phyloP scores from a whole-genome alignment of 805 yeast species.

The Schwanniomyces sp. region DNA sequence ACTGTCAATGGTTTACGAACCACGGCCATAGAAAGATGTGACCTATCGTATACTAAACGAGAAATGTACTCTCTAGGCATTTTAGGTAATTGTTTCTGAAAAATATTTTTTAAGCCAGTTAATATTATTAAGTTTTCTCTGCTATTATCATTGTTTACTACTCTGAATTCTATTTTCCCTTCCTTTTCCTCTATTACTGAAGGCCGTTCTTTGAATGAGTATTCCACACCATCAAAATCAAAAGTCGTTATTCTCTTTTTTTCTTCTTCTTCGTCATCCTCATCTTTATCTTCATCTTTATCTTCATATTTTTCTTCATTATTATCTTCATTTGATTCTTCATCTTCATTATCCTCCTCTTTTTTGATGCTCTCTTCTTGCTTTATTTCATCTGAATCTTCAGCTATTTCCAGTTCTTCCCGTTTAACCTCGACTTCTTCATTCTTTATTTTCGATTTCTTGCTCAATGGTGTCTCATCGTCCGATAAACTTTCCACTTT shows the following conservation, averaged over 20 bases:
- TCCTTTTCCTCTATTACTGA: constrained; percentile 93
- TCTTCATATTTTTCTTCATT: constrained; percentile 29
- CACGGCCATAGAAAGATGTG: constrained; percentile 94
- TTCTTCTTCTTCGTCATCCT: constrained; percentile 44
- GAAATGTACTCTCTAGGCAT: constrained; percentile 98
- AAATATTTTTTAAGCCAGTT: constrained; percentile 93
- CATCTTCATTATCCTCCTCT: constrained; percentile 27
- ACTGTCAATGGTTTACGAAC: constrained; percentile 91
- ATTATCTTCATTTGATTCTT: constrained; percentile 19
- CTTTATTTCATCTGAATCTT: constrained; percentile 13
- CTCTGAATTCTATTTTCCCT: constrained; percentile 91
- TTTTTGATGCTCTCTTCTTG: constrained; percentile 14
- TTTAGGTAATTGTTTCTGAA: constrained; percentile 95
- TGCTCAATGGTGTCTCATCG: constrained; percentile 22
- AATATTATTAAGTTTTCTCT: constrained; percentile 85
- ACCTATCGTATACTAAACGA: constrained; percentile 88
- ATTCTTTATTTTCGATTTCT: constrained; percentile 19
- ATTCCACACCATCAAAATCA: constrained; percentile 73
- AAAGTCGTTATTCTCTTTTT: constrained; percentile 47
- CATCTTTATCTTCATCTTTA: constrained; percentile 44
- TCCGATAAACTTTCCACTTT: constrained; percentile 22
- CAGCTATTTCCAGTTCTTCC: constrained; percentile 22
- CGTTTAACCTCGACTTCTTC: constrained; percentile 25
- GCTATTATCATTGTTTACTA: constrained; percentile 91
- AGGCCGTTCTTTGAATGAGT: constrained; percentile 87